phyloP scores from a whole-genome alignment of 2,329 filamentous ascomycete genomes.

The Chrysosporium keratinophilum region DNA sequence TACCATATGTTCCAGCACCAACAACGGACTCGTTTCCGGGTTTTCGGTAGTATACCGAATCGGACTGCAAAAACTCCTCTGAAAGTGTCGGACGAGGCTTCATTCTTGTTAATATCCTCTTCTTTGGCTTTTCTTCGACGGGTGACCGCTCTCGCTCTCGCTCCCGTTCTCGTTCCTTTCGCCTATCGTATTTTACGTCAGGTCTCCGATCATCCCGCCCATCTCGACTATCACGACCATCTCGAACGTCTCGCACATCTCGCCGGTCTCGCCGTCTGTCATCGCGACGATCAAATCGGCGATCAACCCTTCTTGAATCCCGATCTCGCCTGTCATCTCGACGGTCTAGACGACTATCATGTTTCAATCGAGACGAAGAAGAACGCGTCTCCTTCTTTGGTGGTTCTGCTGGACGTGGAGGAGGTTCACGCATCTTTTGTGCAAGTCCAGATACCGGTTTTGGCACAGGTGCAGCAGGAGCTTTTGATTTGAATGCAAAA shows the following conservation, averaged over 20 bases:
- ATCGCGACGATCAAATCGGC: conserved; percentile 32
- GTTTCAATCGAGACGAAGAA: conserved; percentile 29
- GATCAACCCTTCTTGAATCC: conserved; percentile 31
- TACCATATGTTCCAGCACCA: conserved; percentile 87
- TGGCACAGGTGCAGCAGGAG: conserved; percentile 45
- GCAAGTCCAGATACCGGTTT: conserved; percentile 43
- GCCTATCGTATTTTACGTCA: conserved; percentile 32
- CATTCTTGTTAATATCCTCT: conserved; percentile 55
- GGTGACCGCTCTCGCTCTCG: conserved; percentile 32
- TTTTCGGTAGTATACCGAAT: conserved; percentile 89
- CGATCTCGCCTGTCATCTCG: conserved; percentile 34
- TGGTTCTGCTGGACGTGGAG: conserved; percentile 26
- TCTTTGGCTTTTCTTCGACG: conserved; percentile 43
- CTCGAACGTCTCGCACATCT: conserved; percentile 15
- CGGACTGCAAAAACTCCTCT: conserved; percentile 62
- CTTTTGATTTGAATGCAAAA: conserved; percentile 82
- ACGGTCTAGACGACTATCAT: conserved; percentile 34
- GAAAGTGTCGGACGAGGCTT: conserved; percentile 63
- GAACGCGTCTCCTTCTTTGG: conserved; percentile 32
- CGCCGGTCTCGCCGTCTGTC: conserved; percentile 27
- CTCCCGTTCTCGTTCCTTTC: conserved; percentile 23
- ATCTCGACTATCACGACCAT: background rate
- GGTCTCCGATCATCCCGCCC: conserved; percentile 19
- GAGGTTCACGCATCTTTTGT: conserved; percentile 38
- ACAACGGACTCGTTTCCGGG: conserved; percentile 96